These are phyloP conservation scores for Cercospora sp. DNA, from an alignment of 2,329 filamentous ascomycete species.

Conservation along the genomic window DNA sequence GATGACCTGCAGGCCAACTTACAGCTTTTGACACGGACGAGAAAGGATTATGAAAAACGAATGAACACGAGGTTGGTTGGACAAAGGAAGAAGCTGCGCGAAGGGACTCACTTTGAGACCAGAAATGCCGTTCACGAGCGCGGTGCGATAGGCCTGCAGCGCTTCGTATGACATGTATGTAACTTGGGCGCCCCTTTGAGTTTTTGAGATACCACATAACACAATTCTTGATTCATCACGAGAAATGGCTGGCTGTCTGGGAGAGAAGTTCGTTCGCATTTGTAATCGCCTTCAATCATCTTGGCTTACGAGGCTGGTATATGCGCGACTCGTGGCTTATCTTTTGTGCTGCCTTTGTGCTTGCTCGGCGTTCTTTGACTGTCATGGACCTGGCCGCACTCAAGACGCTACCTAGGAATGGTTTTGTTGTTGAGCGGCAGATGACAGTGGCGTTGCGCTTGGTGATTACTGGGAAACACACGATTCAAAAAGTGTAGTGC, in stretches of 20 bases:
- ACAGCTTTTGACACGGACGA: not conserved
- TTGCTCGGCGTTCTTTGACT: not conserved
- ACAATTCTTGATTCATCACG: not conserved
- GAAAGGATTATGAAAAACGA: not conserved
- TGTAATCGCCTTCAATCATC: not conserved
- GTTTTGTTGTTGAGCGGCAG: too few relatives aligned
- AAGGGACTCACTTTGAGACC: not conserved
- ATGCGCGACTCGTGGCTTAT: not conserved
- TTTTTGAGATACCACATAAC: slow-evolving; percentile 11
- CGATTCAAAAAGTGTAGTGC: not conserved
- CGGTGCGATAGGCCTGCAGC: slow-evolving; percentile 15
- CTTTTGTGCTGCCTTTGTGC: not conserved
- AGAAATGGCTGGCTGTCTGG: not conserved
- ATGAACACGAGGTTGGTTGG: not conserved
- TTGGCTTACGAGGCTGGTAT: not conserved
- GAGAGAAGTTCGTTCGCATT: not conserved
- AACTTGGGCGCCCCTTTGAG: not conserved
- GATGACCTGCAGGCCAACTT: not conserved
- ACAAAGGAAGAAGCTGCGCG: not conserved
- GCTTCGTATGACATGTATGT: slow-evolving; percentile 9
- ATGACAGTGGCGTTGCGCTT: not conserved
- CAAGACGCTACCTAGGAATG: too few relatives aligned
- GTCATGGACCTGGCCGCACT: not conserved
- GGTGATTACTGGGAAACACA: not conserved
- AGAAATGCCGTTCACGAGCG: slow-evolving; percentile 7